These are phyloP conservation scores for Zalerion maritima DNA, from an alignment of 495 filamentous ascomycete genomes.

Conservation along the genomic window DNA sequence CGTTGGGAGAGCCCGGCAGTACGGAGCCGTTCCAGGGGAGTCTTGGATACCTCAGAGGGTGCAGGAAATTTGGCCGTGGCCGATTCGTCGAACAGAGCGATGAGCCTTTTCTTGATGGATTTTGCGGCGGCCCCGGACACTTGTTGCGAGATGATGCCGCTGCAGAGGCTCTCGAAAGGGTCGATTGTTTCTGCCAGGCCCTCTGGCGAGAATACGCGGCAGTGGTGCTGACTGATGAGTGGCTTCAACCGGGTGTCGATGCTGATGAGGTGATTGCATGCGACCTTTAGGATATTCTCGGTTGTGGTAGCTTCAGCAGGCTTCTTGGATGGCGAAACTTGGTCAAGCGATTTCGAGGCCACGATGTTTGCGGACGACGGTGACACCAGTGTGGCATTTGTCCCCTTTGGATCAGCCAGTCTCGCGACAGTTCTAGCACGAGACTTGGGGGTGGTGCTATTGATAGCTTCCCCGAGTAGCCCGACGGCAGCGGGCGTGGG, in stretches of 20 bases:
- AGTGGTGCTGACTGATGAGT: slow-evolving; percentile 62
- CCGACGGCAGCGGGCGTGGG: slow-evolving; percentile 22
- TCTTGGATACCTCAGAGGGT: slow-evolving; percentile 52
- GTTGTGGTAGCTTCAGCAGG: slow-evolving; percentile 45
- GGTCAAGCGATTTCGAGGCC: slow-evolving; percentile 34
- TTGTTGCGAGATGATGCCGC: slow-evolving; percentile 89
- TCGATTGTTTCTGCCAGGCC: slow-evolving; percentile 73
- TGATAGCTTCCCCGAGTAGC: slow-evolving; percentile 17
- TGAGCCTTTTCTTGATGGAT: slow-evolving; percentile 74
- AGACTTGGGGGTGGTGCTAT: slow-evolving; percentile 15
- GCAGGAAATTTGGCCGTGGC: slow-evolving; percentile 45
- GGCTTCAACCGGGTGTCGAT: slow-evolving; percentile 59
- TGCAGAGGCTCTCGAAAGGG: slow-evolving; percentile 69
- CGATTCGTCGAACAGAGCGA: slow-evolving; percentile 49
- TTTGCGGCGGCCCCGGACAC: slow-evolving; percentile 84
- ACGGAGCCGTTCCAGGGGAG: slow-evolving; percentile 48
- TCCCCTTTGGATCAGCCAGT: slow-evolving; percentile 33
- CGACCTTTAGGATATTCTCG: slow-evolving; percentile 59
- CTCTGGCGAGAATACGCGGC: slow-evolving; percentile 63
- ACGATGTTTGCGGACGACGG: slow-evolving; percentile 59
- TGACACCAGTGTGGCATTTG: slow-evolving; percentile 66
- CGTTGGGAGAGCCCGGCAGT: slow-evolving; percentile 78
- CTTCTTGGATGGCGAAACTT: slow-evolving; percentile 45
- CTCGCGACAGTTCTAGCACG: slow-evolving; percentile 24
- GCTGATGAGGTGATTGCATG: slow-evolving; percentile 59